A percentile compares a stretch with the other conserved stretches of the same genome.
Evolutionary conservation across 768 basidiomycete genomes (phyloP).

Genomic region (Phanerochaete carnosa): DNA sequence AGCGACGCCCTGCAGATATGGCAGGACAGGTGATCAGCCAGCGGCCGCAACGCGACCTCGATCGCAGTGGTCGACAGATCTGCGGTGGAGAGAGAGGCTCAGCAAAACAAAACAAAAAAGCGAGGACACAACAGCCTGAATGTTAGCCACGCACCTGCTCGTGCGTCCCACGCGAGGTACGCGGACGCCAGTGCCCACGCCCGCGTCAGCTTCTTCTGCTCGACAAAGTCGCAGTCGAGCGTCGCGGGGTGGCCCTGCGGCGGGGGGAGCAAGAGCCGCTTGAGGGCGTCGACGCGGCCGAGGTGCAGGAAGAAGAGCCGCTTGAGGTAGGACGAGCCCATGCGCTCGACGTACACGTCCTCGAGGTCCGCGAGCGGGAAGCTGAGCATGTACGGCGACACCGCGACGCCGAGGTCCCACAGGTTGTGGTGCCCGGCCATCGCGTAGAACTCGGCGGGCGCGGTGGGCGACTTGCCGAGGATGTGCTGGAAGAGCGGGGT

Average conservation of each 20-base stretch:
- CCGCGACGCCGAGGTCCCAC: conserved; percentile 69
- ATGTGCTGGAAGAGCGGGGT: conserved; percentile 58
- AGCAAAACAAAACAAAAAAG: not conserved
- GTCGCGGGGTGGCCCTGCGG: conserved; percentile 77
- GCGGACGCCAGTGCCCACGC: conserved; percentile 84
- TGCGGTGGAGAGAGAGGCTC: conserved; percentile 26
- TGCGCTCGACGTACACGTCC: conserved; percentile 65
- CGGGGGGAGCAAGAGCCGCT: conserved; percentile 70
- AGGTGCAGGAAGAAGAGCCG: conserved; percentile 82
- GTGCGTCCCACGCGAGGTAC: conserved; percentile 81
- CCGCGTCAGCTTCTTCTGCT: conserved; percentile 76
- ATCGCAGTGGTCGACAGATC: conserved; percentile 73
- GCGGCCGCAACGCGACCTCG: conserved; percentile 67
- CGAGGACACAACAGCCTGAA: no score
- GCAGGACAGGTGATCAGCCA: conserved; percentile 67
- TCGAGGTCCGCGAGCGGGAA: conserved; percentile 65
- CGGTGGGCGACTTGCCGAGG: conserved; percentile 62
- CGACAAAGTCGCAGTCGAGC: conserved; percentile 59
- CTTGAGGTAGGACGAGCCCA: conserved; percentile 76
- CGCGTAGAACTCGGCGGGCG: conserved; percentile 70
- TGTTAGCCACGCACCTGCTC: conserved; percentile 54
- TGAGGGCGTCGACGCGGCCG: conserved; percentile 78
- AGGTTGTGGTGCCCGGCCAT: conserved; percentile 66
- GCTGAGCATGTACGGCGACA: conserved; percentile 72
- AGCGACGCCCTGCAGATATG: conserved; percentile 64